Evolutionary conservation across 1,284 basidiomycete species (phyloP), one percentile per base, ranked within the genome.

Genomic region (Puccinia coronata): DNA sequence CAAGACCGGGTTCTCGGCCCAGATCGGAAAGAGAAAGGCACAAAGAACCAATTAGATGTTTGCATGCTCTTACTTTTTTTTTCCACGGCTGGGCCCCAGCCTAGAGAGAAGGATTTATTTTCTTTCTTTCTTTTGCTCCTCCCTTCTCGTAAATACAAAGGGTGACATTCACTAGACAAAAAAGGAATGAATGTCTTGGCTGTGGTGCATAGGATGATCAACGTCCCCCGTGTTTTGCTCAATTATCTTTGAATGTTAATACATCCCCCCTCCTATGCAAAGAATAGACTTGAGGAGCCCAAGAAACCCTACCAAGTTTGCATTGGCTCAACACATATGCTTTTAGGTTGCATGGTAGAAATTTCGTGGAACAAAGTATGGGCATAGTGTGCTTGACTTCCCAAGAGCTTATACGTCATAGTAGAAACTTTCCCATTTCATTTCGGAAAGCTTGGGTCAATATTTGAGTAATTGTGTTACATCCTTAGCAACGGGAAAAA

Each of bases 1-100:
- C 91, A 98, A 98, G 91, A 94, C 93, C 83, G 96, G 96, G 89
- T 99, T 94, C 92, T 93, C 96, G 88, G 96, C 96, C 77, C 95
- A 98, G 87, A 93, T 97, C 83, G 95, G 95, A 82, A 88, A 89
- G 84, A 84, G 88, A 83, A 87, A 81, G 51, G 6, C 80, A 43
- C 80, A 81, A 57, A 65, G 80, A 57, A 16, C 80, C 12, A 71
- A 63, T 59, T 81, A 80, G 61, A 63, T 1, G 2, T 43, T 18
- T n/a, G n/a, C n/a, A n/a, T 51, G n/a, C 18, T 28, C 8, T 20
- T 67, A n/a, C 8, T 28, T 67, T 47, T 28, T 47, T 67, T 47
- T 47, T 25, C 25, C 34, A 63, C 59, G 6, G 57, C n/a, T 59
- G 28, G 14, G 20, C n/a, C 23, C 18, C 3, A 65, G 39, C 16